phyloP scores from a whole-genome alignment of 768 basidiomycete species.

The Russula sp. region DNA sequence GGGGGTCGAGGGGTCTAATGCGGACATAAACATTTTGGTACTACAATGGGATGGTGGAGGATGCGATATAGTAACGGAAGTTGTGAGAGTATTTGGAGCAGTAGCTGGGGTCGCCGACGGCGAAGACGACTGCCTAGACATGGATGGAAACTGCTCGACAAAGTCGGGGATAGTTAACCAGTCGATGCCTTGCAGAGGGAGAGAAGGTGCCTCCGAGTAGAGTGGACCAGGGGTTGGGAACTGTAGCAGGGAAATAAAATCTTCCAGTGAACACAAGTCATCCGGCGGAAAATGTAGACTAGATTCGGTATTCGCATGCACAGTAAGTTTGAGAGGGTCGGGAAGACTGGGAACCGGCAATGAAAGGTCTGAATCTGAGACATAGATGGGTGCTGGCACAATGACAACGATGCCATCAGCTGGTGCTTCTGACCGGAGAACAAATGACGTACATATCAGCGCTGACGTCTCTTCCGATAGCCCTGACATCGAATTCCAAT shows the following conservation, averaged over 20 bases:
- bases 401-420: too few species aligned
- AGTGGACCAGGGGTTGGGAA: background rate
- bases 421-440: too few species aligned
- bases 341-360: background rate
- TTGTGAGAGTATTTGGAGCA: background rate
- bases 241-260: background rate
- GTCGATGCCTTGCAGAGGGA: background rate
- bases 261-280: background rate
- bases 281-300: too few species aligned
- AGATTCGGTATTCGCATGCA: too few species aligned
- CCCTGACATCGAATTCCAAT: background rate
- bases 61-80: background rate
- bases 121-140: background rate
- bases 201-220: background rate
- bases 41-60: too few species aligned
- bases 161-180: background rate
- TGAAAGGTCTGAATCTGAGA: background rate
- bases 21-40: background rate
- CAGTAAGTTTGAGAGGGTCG: too few species aligned
- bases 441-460: background rate
- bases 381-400: background rate
- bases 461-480: background rate
- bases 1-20: background rate
- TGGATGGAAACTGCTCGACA: background rate
- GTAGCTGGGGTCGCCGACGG: background rate